Percentiles rank a stretch among this genome's conserved stretches.
Conservation (phyloP, 306 rosid genomes). For the Trichosanthes truncata region DNA sequence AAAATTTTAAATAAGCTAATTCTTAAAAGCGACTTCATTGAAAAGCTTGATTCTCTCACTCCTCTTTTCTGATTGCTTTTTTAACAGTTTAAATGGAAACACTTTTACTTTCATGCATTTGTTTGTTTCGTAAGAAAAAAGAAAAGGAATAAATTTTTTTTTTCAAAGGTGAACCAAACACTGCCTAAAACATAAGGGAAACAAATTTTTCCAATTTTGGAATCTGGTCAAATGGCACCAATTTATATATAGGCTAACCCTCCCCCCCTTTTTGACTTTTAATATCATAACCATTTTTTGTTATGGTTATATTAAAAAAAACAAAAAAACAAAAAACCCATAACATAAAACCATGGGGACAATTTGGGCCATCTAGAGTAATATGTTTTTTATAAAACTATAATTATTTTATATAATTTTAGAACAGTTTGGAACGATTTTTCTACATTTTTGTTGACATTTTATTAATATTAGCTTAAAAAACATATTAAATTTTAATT, state of each 20-base stretch:
- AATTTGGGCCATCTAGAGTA: too few relatives aligned
- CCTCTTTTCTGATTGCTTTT: background rate
- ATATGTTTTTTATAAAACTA: too few relatives aligned
- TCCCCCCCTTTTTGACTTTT: too few relatives aligned
- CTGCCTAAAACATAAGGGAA: background rate
- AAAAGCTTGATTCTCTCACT: slow-evolving; percentile 1
- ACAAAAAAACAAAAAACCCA: too few relatives aligned
- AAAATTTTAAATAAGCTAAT: background rate
- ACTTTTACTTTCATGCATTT: background rate
- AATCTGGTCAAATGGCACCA: background rate
- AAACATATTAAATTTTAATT: too few relatives aligned
- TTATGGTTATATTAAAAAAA: too few relatives aligned
- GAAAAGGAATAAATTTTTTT: background rate
- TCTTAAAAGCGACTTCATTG: background rate
- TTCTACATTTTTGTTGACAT: too few relatives aligned
- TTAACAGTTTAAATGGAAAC: slow-evolving; percentile 1
- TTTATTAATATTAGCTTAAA: too few relatives aligned
- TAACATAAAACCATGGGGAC: too few relatives aligned
- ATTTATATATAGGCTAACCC: background rate
- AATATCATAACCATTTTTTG: background rate
- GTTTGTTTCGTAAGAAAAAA: background rate
- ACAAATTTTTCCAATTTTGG: background rate
- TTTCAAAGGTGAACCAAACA: background rate
- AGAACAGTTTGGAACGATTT: too few relatives aligned
- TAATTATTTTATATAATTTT: too few relatives aligned